Base-by-base conservation (phyloP, 805 yeast genomes). In the Candida adriatica region DNA sequence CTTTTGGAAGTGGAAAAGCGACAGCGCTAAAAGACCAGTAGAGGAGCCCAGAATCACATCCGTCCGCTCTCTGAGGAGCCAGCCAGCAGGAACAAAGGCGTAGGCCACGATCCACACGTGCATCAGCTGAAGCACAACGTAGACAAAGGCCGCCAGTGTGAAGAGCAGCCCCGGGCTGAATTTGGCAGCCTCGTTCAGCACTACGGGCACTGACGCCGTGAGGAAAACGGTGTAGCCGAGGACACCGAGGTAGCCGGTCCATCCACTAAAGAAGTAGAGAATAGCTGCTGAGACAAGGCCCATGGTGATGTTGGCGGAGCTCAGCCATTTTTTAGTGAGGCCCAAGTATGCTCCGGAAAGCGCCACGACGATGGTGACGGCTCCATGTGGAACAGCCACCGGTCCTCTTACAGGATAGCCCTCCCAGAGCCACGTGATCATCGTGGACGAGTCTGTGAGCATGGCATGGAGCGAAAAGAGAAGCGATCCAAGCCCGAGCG, bases 91-190 rank as follows among this genome's bases (percentile, higher is more conserved):
- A 28, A 92, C 98, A 61, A 92, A 92, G 0, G 98, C 97, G 57
- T 92, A 92, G 0, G 98, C 98, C 27, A 92, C 97, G 26, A 82
- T 79, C 97, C 97, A 90, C 30, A 90, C 94, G 56, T 87, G 90
- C 5, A 82, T 94, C 39, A 92, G 65, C 16, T 79, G 66, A 22
- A 84, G 53, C 4, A 80, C 29, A 31, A 77, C 62, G 40, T 70
- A 60, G 27, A 73, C 43, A 6, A 75, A 49, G 35, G 72, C 70
- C 1, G 73, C 68, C 2, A 70, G 35, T 4, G 65, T 57, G 46
- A 77, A 74, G 1, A 75, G 55, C 15, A 68, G 45, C 2, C 79
- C 78, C 16, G 83, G 74, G 37, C 70, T 59, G 53, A 70, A 69
- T 11, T 70, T 66, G 16, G 74, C 63, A 8, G 71, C 65, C 13